These are phyloP conservation scores for Verruconis gallopava DNA, from an alignment of 2,329 filamentous ascomycete species.

Conservation along the genomic window DNA sequence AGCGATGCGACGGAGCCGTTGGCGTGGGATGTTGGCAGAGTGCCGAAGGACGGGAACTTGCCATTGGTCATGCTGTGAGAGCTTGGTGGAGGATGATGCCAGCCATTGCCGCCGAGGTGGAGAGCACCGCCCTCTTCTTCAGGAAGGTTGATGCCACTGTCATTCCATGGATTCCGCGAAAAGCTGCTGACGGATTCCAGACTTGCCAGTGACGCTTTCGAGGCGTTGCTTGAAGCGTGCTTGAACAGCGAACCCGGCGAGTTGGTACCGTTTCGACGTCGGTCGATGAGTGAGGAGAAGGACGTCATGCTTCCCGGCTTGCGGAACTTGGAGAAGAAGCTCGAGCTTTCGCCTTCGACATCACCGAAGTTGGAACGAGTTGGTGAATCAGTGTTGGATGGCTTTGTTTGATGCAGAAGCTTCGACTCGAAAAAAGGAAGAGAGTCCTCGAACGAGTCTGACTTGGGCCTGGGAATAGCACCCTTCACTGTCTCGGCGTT, in stretches of 20 bases:
- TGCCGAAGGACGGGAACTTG: not conserved
- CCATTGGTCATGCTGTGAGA: constrained; percentile 7
- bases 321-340: constrained; percentile 77
- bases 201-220: constrained; percentile 89
- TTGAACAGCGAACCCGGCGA: constrained; percentile 75
- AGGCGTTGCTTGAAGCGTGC: constrained; percentile 70
- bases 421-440: constrained; percentile 96
- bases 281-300: constrained; percentile 88
- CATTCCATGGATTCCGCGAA: constrained; percentile 96
- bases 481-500: constrained; percentile 80
- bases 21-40: constrained; percentile 12
- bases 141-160: constrained; percentile 85
- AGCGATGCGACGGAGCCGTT: constrained; percentile 29
- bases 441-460: constrained; percentile 95
- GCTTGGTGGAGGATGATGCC: constrained; percentile 6
- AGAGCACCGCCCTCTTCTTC: constrained; percentile 58
- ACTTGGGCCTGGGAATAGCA: constrained; percentile 94
- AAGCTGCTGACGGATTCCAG: constrained; percentile 92
- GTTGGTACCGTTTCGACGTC: constrained; percentile 78
- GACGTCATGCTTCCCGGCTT: constrained; percentile 92
- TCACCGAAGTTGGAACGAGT: constrained; percentile 75
- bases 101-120: constrained; percentile 8
- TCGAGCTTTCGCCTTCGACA: constrained; percentile 64
- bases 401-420: constrained; percentile 81
- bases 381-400: constrained; percentile 73